Percentiles rank a stretch among this genome's conserved stretches.
These are phyloP conservation scores for Hypsizygus ulmarius DNA, from an alignment of 1,284 basidiomycete species.

Conservation along the genomic window DNA sequence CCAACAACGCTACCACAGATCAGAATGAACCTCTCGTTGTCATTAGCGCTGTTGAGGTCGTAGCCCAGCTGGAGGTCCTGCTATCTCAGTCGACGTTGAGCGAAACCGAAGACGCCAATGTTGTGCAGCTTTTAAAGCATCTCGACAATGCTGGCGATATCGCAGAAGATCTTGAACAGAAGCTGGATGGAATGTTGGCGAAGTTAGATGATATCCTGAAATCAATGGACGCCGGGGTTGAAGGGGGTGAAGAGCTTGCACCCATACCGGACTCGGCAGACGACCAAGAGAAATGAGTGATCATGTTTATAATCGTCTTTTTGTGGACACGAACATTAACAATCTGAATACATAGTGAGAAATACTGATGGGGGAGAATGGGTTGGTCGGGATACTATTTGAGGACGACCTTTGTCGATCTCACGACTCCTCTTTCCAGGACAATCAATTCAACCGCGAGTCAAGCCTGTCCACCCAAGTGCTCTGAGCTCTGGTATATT, in stretches of 20 bases:
- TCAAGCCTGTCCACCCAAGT: too few relatives aligned
- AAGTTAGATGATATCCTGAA: slow-evolving; percentile 55
- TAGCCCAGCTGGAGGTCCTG: slow-evolving; percentile 35
- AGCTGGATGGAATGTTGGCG: slow-evolving; percentile 54
- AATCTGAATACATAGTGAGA: too few relatives aligned
- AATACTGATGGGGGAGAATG: too few relatives aligned
- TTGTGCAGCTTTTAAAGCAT: slow-evolving; percentile 47
- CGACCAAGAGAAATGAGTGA: too few relatives aligned
- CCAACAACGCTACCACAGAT: slow-evolving; percentile 1
- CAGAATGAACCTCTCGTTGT: background rate
- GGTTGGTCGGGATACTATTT: too few relatives aligned
- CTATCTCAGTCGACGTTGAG: slow-evolving; percentile 32
- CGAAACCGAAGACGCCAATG: slow-evolving; percentile 37
- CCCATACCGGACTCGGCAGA: too few relatives aligned
- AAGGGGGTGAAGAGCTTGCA: background rate
- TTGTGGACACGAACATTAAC: too few relatives aligned
- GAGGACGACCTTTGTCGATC: too few relatives aligned
- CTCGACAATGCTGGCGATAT: slow-evolving; percentile 54
- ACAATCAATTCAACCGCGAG: too few relatives aligned
- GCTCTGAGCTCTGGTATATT: too few relatives aligned
- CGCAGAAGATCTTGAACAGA: slow-evolving; percentile 54
- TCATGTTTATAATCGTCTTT: too few relatives aligned
- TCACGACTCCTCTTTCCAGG: too few relatives aligned
- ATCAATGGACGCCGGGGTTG: slow-evolving; percentile 33
- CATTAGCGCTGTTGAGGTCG: slow-evolving; percentile 29